A percentile compares a stretch with the other conserved stretches of the same genome.
phyloP scores from a whole-genome alignment of 768 basidiomycete genomes.

The Leccinum pellstonianum region DNA sequence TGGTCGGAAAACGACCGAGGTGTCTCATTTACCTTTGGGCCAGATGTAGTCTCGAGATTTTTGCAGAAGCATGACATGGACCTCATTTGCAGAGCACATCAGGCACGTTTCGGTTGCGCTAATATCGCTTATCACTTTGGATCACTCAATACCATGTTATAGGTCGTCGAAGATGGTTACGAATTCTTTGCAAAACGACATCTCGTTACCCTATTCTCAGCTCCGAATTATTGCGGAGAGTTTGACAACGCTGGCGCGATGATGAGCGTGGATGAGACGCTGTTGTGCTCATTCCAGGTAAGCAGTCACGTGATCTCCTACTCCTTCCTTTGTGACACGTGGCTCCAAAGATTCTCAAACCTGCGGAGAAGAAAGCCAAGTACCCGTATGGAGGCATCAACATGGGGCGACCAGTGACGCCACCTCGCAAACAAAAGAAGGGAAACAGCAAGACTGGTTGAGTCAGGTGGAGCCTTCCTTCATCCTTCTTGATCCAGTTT shows the following conservation, averaged over 20 bases:
- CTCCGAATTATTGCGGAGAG: slow-evolving; percentile 93
- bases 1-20: slow-evolving; percentile 99
- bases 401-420: slow-evolving; percentile 86
- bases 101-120: slow-evolving; percentile 51
- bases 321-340: background rate
- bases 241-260: slow-evolving; percentile 99
- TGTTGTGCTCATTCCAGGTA: slow-evolving; percentile 98
- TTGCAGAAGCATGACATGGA: slow-evolving; percentile 99
- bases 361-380: slow-evolving; percentile 98
- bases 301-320: slow-evolving; percentile 23
- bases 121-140: background rate
- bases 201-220: slow-evolving; percentile 94
- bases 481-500: slow-evolving; percentile 28
- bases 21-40: slow-evolving; percentile 98
- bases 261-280: slow-evolving; percentile 99
- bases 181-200: slow-evolving; percentile 99
- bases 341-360: slow-evolving; percentile 82
- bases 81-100: slow-evolving; percentile 96
- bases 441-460: slow-evolving; percentile 75
- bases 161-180: slow-evolving; percentile 99
- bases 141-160: slow-evolving; percentile 3
- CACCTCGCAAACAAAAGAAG: slow-evolving; percentile 97
- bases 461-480: slow-evolving; percentile 28
- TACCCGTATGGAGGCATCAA: slow-evolving; percentile 87
- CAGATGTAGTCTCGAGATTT: slow-evolving; percentile 97